Base-by-base conservation (phyloP, 2,329 filamentous ascomycete genomes). In the Mycocentrospora acerina region DNA sequence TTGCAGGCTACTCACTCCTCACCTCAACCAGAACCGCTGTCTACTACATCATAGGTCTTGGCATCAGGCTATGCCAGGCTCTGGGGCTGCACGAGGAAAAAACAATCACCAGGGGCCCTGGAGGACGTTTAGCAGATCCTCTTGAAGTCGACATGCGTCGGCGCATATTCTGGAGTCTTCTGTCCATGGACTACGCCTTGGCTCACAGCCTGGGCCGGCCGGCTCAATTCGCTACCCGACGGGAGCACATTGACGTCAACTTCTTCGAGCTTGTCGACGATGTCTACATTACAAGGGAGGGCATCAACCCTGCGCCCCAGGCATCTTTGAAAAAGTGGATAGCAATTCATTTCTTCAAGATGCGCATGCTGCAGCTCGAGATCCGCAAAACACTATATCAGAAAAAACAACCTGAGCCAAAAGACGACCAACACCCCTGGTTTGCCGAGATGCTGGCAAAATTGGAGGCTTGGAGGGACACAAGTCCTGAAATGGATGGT, bases 11-110 rank as follows among this genome's bases (percentile, higher is more conserved):
- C 66, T 97, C 93, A 0, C 75, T 97, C 14, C 72, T 96, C 29
- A 97, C 91, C 0, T 91, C 93, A 0, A 96, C 91, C 1, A 78
- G 90, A 44, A 95, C 89, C 4, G 90, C 91, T 12, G 86, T 94
- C 14, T 97, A 95, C 70, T 96, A 94, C 69, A 84, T 96, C 33
- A 81, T 96, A 30, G 93, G 93, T 6, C 79, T 95, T 14, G 90
- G 90, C 7, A 85, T 88, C 12, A 84, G 89, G 51, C 81, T 98
- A 34, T 90, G 87, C 62, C 91, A 97, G 62, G 88, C 95, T 39
- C 77, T 96, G 35, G 89, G 90, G 5, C 74, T 96, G 29, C 85
- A 85, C 14, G 89, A 95, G 55, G 93, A 97, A 67, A 87, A 89
- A 62, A 95, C 90, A 0, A 89, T 97, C 40, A 79, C 79, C 1